phyloP scores from a whole-genome alignment of 2,329 filamentous ascomycete genomes.

The Cercospora nicotianae region DNA sequence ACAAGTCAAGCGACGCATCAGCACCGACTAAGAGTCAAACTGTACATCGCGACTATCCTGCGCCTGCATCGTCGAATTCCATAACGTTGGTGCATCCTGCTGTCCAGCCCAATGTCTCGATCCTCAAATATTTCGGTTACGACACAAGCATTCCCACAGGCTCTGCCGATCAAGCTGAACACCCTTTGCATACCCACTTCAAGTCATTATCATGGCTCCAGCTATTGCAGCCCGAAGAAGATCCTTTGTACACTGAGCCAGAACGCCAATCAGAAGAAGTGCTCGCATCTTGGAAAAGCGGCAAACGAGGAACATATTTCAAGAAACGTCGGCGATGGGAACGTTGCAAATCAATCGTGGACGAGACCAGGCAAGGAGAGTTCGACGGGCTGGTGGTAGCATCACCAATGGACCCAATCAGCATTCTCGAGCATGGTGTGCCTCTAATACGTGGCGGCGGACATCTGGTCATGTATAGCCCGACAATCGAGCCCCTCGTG shows the following conservation, averaged over 20 bases:
- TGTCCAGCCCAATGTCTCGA: slow-evolving; percentile 80
- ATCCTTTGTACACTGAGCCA: slow-evolving; percentile 72
- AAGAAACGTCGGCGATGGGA: slow-evolving; percentile 85
- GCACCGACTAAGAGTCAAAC: slow-evolving; percentile 28
- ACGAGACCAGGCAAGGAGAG: slow-evolving; percentile 70
- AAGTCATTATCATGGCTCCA: slow-evolving; percentile 90
- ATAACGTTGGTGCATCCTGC: slow-evolving; percentile 79
- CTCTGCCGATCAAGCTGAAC: slow-evolving; percentile 47
- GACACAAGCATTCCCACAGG: slow-evolving; percentile 65
- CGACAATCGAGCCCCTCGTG: slow-evolving; percentile 74
- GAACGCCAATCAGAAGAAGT: slow-evolving; percentile 59
- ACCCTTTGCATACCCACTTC: slow-evolving; percentile 80
- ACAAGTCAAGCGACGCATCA: slow-evolving; percentile 2
- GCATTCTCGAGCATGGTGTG: slow-evolving; percentile 71
- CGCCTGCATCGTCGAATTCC: slow-evolving; percentile 70
- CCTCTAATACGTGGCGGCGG: slow-evolving; percentile 82
- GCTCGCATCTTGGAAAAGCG: slow-evolving; percentile 72
- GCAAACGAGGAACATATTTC: slow-evolving; percentile 80
- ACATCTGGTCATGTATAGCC: slow-evolving; percentile 81
- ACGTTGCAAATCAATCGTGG: slow-evolving; percentile 68
- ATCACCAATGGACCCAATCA: slow-evolving; percentile 75
- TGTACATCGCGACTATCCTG: slow-evolving; percentile 52
- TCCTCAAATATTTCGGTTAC: slow-evolving; percentile 87
- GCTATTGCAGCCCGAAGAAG: slow-evolving; percentile 72
- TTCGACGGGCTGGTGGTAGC: slow-evolving; percentile 85